Evolutionary conservation across 805 yeast genomes (phyloP), one percentile per base, ranked within the genome.

Genomic region (Wickerhamomyces tratensis): DNA sequence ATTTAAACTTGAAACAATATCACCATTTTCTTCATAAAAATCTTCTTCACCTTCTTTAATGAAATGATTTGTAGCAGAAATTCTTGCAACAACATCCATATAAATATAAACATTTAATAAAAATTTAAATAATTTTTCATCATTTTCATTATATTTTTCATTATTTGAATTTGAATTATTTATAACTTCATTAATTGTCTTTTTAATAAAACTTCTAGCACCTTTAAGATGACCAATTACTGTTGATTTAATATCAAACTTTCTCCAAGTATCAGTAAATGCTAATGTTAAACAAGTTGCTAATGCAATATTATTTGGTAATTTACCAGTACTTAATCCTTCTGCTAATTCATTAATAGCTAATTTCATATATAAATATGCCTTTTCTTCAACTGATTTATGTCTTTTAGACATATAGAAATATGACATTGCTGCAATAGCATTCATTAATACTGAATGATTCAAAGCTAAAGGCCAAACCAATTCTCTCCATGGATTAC

Each of bases 171-270:
- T 46, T 12, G 39, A 12, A n/a, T 36, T 39, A 5, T 48, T 46
- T 10, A 42, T 42, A 5, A 43, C 31, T 3, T 43, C 41, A 9
- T 47, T 47, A 35, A 68, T 54, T 11, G 75, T 72, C 45, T 69
- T 69, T 44, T 72, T 64, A 45, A 78, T 77, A 72, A 80, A 74
- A 11, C 77, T 69, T 45, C 72, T 69, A 5, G 86, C 86, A 30
- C 86, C 86, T 51, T 73, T 75, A 44, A 80, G 63, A 59, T 80
- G 87, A 2, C 82, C 79, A 42, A 80, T 76, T 11, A 86, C 86
- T 25, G 82, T 76, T 4, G 82, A 71, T 5, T 74, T 78, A 44
- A 76, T 81, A 11, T 31, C 34, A 31, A 31, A 31, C 11, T 78
- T 71, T 52, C 78, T 81, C 86, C 86, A 80, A 0, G 81, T 69